These are phyloP conservation scores for Ceratocystis papillata DNA, from an alignment of 2,329 filamentous ascomycete genomes.

Conservation along the genomic window DNA sequence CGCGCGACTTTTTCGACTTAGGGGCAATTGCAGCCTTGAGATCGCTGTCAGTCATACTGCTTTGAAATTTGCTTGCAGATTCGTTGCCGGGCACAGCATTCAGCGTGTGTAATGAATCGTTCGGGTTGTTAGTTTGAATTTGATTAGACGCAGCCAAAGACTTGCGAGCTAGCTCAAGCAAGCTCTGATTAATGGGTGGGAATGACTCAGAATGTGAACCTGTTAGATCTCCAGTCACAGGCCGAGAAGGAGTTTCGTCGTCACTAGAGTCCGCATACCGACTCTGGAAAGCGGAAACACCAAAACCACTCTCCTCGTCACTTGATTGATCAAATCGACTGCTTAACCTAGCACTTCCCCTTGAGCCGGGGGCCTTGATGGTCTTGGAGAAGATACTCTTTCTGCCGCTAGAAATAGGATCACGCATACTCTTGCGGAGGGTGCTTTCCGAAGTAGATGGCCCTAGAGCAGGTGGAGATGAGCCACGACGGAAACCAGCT, in stretches of 20 bases:
- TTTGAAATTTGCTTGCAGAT: background rate
- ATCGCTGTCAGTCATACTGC: background rate
- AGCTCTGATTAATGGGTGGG: constrained; percentile 10
- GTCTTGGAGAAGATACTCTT: constrained; percentile 35
- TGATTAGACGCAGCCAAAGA: constrained; percentile 9
- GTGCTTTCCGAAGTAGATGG: constrained; percentile 35
- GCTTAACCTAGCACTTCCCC: background rate
- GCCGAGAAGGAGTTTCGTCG: constrained; percentile 33
- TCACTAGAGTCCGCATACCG: constrained; percentile 59
- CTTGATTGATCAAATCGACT: constrained; percentile 63
- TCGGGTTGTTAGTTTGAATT: constrained; percentile 26
- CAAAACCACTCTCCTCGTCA: constrained; percentile 44
- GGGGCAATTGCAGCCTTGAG: constrained; percentile 26
- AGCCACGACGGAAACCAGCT: constrained; percentile 38
- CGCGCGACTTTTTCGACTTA: constrained; percentile 25
- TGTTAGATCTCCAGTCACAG: background rate
- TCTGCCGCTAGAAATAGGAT: constrained; percentile 30
- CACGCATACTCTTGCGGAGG: constrained; percentile 36
- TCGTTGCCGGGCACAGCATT: constrained; percentile 21
- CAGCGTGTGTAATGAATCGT: background rate
- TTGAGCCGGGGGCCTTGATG: constrained; percentile 28
- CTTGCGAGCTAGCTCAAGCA: constrained; percentile 14
- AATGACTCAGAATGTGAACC: background rate
- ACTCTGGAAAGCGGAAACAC: constrained; percentile 29
- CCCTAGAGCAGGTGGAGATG: constrained; percentile 36